These are phyloP conservation scores for Neohortaea acidophila DNA, from an alignment of 495 filamentous ascomycete genomes.

Conservation along the genomic window DNA sequence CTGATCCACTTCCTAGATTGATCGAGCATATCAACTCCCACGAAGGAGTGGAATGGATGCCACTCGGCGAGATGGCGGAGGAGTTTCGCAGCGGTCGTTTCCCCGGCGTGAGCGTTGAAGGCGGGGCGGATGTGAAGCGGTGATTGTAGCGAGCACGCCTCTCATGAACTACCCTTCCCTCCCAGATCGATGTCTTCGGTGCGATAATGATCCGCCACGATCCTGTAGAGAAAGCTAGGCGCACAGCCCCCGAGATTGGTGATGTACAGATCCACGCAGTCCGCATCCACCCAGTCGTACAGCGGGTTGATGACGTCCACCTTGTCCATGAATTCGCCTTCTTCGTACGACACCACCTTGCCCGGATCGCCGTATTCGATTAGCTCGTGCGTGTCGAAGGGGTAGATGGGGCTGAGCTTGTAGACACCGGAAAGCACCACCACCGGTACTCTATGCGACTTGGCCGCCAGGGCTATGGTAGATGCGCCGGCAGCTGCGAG, in stretches of 20 bases:
- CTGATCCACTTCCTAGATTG: constrained; percentile 26
- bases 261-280: constrained; percentile 75
- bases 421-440: constrained; percentile 75
- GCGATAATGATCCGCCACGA: constrained; percentile 23
- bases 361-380: constrained; percentile 71
- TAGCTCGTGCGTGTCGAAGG: constrained; percentile 57
- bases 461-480: constrained; percentile 67
- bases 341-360: constrained; percentile 54
- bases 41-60: constrained; percentile 62
- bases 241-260: constrained; percentile 84
- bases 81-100: constrained; percentile 39
- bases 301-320: constrained; percentile 68
- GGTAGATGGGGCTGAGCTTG: constrained; percentile 78
- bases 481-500: constrained; percentile 64
- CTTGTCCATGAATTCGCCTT: constrained; percentile 57
- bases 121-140: constrained; percentile 13
- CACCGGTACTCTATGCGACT: constrained; percentile 62
- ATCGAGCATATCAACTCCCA: constrained; percentile 62
- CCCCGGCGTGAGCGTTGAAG: constrained; percentile 18
- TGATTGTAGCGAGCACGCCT: not conserved
- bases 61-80: constrained; percentile 53
- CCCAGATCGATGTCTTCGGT: constrained; percentile 19
- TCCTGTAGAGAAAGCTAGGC: constrained; percentile 18
- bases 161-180: not conserved
- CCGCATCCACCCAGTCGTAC: constrained; percentile 67